Conservation (phyloP, 2,329 filamentous ascomycete genomes). For the Stagonosporopsis vannaccii region DNA sequence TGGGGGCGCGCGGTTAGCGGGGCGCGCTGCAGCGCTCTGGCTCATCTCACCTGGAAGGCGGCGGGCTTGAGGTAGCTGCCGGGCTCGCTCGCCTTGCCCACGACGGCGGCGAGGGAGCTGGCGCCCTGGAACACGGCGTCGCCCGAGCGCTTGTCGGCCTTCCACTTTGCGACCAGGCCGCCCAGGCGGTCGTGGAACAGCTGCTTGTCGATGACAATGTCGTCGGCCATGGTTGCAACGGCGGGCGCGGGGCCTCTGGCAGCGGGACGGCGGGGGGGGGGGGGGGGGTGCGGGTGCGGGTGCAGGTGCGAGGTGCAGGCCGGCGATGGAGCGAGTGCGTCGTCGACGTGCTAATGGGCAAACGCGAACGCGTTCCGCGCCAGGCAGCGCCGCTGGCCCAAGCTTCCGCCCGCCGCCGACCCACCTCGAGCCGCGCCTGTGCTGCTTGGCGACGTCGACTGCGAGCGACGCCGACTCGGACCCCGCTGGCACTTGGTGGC, state of each 20-base stretch:
- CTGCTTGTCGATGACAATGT: conserved; percentile 93
- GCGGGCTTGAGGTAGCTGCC: conserved; percentile 94
- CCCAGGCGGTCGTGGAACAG: conserved; percentile 92
- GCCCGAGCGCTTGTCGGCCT: conserved; percentile 88
- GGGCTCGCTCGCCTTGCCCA: conserved; percentile 87
- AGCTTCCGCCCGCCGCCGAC: conserved; percentile 14
- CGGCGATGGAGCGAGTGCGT: conserved; percentile 25
- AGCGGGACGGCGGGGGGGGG: conserved; percentile 21
- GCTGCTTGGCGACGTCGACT: background rate
- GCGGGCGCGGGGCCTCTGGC: conserved; percentile 30
- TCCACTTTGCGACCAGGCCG: conserved; percentile 90
- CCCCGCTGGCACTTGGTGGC: conserved; percentile 19
- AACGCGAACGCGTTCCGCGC: conserved; percentile 19
- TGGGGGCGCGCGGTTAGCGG: conserved; percentile 53
- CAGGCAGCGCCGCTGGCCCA: conserved; percentile 4
- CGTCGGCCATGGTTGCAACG: conserved; percentile 62
- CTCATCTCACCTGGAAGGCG: conserved; percentile 80
- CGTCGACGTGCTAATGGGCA: conserved; percentile 9
- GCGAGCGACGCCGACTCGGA: conserved; percentile 4
- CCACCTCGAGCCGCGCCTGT: background rate
- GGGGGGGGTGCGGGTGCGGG: conserved; percentile 22
- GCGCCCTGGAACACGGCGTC: conserved; percentile 86
- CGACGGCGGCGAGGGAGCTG: conserved; percentile 84
- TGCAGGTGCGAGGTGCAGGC: too few relatives aligned
- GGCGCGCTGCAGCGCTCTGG: conserved; percentile 14